These are phyloP conservation scores for Ceratobasidium papillatum DNA, from an alignment of 1,284 basidiomycete genomes.

Conservation along the genomic window DNA sequence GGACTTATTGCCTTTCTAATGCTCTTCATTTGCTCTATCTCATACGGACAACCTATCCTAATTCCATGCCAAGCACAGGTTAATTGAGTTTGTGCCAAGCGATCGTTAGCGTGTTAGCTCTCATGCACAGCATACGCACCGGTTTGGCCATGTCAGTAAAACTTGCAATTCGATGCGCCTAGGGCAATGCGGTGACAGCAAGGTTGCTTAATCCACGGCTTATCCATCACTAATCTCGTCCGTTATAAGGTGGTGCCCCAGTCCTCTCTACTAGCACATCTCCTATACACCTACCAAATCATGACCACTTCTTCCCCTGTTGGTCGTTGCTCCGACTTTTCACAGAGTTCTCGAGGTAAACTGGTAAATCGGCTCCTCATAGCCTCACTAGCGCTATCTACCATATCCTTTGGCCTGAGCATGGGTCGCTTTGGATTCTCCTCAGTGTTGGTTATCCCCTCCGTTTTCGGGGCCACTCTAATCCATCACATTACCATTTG, in stretches of 20 bases:
- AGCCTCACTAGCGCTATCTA: background rate
- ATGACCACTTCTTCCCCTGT: background rate
- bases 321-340: background rate
- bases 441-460: conserved; percentile 1
- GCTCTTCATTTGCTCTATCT: no score
- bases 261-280: background rate
- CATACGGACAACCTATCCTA: no score
- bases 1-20: no score
- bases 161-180: background rate
- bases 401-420: conserved; percentile 8
- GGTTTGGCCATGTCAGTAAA: background rate
- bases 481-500: conserved; percentile 6
- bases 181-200: no score
- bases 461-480: background rate
- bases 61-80: no score
- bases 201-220: no score
- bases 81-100: no score
- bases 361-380: background rate
- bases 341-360: background rate
- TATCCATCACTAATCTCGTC: no score
- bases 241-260: background rate
- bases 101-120: background rate
- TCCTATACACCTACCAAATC: no score
- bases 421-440: background rate
- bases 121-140: background rate